Conservation (phyloP, 441 rosid species). For the Bruguiera hainesii region DNA sequence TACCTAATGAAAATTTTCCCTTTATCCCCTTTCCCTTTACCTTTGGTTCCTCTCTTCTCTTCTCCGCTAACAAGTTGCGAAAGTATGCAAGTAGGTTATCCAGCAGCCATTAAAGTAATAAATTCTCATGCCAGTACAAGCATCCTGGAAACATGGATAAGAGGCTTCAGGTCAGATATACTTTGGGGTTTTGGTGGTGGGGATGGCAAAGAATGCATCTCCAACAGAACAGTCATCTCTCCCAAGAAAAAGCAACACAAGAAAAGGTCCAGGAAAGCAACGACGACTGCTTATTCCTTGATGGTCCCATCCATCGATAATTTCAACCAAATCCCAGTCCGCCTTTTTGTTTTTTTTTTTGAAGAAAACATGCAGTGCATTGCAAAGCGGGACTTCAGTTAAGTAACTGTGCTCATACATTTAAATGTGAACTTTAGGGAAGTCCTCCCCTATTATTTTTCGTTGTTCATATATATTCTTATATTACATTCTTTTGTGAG, state of each 20-base stretch:
- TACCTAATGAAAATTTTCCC: no score
- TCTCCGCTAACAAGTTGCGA: background rate
- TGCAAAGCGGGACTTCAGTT: conserved; percentile 28
- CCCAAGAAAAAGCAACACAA: conserved; percentile 74
- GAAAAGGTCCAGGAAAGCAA: conserved; percentile 91
- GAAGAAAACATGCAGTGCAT: conserved; percentile 47
- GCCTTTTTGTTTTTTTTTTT: conserved; percentile 28
- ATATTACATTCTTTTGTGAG: conserved; percentile 30
- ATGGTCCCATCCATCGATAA: conserved; percentile 71
- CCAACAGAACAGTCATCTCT: conserved; percentile 77
- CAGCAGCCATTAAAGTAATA: background rate
- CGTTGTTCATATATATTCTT: conserved; percentile 15
- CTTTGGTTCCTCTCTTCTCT: background rate
- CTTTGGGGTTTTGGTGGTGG: conserved; percentile 51
- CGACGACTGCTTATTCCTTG: conserved; percentile 81
- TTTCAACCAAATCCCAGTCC: conserved; percentile 52
- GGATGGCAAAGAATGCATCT: conserved; percentile 48
- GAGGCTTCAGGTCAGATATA: conserved; percentile 60
- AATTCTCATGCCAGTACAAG: conserved; percentile 29
- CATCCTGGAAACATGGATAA: conserved; percentile 94
- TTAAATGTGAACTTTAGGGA: conserved; percentile 32
- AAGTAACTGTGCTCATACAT: conserved; percentile 47
- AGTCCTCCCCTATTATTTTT: conserved; percentile 28
- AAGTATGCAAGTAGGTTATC: background rate
- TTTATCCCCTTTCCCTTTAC: background rate